Percentiles rank a stretch among this genome's conserved stretches.
Evolutionary conservation across 2,329 filamentous ascomycete genomes (phyloP).

Genomic region (Fusarium beomiforme): DNA sequence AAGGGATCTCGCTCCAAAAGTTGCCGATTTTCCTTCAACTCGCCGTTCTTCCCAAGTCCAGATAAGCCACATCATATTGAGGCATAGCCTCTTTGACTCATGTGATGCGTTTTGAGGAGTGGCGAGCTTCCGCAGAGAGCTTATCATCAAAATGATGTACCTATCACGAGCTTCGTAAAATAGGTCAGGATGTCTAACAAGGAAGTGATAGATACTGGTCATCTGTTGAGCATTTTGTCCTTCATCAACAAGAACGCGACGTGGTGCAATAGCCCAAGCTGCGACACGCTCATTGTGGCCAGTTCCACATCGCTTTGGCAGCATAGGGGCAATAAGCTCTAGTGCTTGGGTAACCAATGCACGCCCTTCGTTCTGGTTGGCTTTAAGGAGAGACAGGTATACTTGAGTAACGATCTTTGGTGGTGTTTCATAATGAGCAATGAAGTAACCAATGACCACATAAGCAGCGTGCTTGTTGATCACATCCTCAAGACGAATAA

Average conservation of each 20-base stretch:
- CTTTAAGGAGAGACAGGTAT: constrained; percentile 88
- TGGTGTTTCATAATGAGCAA: constrained; percentile 95
- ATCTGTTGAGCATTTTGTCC: constrained; percentile 95
- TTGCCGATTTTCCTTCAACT: constrained; percentile 64
- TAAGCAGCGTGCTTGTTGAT: constrained; percentile 99
- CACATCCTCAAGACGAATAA: constrained; percentile 96
- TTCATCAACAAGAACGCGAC: constrained; percentile 92
- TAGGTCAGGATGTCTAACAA: constrained; percentile 89
- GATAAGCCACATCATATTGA: constrained; percentile 90
- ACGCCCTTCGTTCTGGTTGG: constrained; percentile 94
- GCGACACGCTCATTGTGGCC: constrained; percentile 77
- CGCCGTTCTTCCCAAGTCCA: constrained; percentile 93
- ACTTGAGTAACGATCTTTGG: constrained; percentile 96
- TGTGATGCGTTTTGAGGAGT: constrained; percentile 84
- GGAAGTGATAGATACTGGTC: constrained; percentile 96
- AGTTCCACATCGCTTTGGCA: constrained; percentile 83
- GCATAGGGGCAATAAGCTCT: constrained; percentile 92
- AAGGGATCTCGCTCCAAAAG: constrained; percentile 47
- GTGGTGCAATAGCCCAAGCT: constrained; percentile 88
- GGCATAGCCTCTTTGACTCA: constrained; percentile 89
- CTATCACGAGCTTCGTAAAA: constrained; percentile 97
- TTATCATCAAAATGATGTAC: constrained; percentile 88
- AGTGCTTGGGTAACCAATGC: constrained; percentile 92
- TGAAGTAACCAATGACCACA: constrained; percentile 97
- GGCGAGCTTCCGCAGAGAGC: constrained; percentile 88